Evolutionary conservation across 2,329 filamentous ascomycete species (phyloP), one percentile per base, ranked within the genome.

Genomic region (Aspergillus clavatus): DNA sequence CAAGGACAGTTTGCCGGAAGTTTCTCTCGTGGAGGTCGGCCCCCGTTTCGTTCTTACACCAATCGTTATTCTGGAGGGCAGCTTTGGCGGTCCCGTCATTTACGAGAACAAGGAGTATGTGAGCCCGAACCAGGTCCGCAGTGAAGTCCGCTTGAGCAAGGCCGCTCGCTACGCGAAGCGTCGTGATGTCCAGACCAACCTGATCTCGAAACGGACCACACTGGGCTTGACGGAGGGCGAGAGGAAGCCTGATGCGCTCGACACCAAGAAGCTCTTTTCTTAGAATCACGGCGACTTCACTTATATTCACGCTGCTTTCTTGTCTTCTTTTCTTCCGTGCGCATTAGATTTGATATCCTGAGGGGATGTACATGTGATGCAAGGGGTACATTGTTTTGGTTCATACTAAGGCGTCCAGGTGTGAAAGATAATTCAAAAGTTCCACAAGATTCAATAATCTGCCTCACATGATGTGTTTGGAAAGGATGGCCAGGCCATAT

Each of bases 91-190:
- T 0, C 91, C 93, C 3, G 89, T 97, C 54, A 94, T 98, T 62
- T 98, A 95, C 72, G 89, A 97, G 76, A 97, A 97, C 75, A 93
- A 89, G 77, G 86, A 95, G 67, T 98, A 95, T 60, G 87, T 98
- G 43, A 93, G 86, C 56, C 93, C 93, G 7, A 98, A 98, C 79
- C 88, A 96, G 71, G 82, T 97, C 53, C 79, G 93, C 55, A 77
- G 88, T 31, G 93, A 97, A 53, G 69, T 95, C 56, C 78, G 88
- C 57, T 75, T 81, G 69, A 76, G 79, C 56, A 89, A 88, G 75
- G 88, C 90, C 0, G 79, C 81, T 39, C 82, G 82, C 56, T 91
- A 94, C 72, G 87, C 87, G 55, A 77, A 78, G 45, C 79, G 93
- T 49, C 81, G 83, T 23, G 89, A 95, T 63, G 82, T 86, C 57